A percentile compares a stretch with the other conserved stretches of the same genome.
These are phyloP conservation scores for Amanita exitialis DNA, from an alignment of 768 basidiomycete genomes.

Conservation along the genomic window DNA sequence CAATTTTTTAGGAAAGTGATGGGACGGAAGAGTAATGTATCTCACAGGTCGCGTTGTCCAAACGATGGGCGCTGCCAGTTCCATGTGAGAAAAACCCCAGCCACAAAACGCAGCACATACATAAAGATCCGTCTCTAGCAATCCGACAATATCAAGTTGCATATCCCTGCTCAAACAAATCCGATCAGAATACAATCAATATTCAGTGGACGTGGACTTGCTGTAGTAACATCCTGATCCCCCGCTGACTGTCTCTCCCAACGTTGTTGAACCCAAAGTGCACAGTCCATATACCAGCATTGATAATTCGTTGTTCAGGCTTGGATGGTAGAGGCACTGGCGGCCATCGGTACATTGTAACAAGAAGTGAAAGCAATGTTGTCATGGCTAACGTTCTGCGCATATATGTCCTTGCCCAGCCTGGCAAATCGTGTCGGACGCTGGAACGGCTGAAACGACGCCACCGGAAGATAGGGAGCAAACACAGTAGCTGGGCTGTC, in stretches of 20 bases:
- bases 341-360: conserved; percentile 47
- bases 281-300: conserved; percentile 84
- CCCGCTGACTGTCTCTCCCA: conserved; percentile 61
- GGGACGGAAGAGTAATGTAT: neutral
- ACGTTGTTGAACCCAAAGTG: conserved; percentile 81
- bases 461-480: conserved; percentile 40
- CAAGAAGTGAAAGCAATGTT: conserved; percentile 37
- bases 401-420: conserved; percentile 18
- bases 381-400: conserved; percentile 27
- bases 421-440: conserved; percentile 7
- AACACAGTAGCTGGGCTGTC: conserved; percentile 36
- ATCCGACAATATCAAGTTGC: conserved; percentile 76
- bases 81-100: neutral
- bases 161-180: conserved; percentile 42
- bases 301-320: conserved; percentile 55
- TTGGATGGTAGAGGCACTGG: conserved; percentile 43
- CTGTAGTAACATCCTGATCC: conserved; percentile 33
- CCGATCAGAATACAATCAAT: neutral
- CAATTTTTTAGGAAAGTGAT: conserved; percentile 5
- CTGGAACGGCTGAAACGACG: neutral
- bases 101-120: conserved; percentile 32
- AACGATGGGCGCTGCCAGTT: conserved; percentile 37
- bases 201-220: neutral
- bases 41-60: conserved; percentile 77
- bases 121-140: conserved; percentile 81